Evolutionary conservation across 108 stramenopile species (phyloP).

Genomic region (Schizochytrium sp.): DNA sequence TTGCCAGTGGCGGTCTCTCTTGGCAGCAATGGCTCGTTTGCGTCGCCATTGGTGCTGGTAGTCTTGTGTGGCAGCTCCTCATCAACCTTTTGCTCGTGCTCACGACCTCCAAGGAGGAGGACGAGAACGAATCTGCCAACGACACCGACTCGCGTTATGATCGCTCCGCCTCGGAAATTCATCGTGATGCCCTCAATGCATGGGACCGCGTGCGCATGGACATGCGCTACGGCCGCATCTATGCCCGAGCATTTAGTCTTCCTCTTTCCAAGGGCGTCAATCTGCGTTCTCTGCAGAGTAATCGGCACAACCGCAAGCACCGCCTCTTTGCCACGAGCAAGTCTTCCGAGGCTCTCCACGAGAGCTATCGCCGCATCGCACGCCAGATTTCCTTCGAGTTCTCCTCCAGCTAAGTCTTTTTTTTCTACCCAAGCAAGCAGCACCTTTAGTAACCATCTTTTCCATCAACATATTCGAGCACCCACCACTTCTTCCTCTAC

Average conservation of each 20-base stretch:
- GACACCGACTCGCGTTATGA: not conserved
- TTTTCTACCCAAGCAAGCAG: too few relatives aligned
- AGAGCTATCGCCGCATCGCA: not conserved
- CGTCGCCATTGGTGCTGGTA: not conserved
- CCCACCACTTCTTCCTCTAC: too few relatives aligned
- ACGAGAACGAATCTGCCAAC: not conserved
- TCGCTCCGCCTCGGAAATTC: not conserved
- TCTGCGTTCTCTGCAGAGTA: not conserved
- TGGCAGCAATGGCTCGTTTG: not conserved
- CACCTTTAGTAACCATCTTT: not conserved
- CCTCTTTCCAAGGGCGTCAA: not conserved
- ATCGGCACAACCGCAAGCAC: not conserved
- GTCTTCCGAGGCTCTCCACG: not conserved
- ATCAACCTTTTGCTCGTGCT: conserved; percentile 4
- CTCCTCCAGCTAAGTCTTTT: not conserved
- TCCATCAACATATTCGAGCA: not conserved
- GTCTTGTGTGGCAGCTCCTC: not conserved
- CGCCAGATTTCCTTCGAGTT: not conserved
- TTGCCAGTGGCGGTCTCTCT: not conserved
- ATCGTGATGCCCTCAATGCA: not conserved
- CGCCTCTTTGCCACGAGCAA: not conserved
- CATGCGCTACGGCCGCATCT: not conserved
- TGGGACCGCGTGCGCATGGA: not conserved
- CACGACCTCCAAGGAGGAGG: not conserved
- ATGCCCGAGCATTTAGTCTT: not conserved